Conservation (phyloP, 345 rosid genomes). For the Acer yangbiense region DNA sequence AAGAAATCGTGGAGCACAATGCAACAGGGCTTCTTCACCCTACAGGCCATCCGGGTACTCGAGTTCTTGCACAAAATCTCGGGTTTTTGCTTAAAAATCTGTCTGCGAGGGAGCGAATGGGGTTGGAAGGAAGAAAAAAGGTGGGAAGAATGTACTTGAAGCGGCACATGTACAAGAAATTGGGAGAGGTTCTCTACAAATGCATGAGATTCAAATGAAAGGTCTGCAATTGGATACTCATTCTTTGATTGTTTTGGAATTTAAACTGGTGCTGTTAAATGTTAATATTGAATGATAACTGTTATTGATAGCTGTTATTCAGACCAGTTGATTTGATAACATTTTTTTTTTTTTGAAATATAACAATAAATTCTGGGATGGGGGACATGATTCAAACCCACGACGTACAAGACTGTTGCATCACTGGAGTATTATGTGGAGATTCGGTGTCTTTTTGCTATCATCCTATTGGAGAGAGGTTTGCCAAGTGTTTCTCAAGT, state of each 20-base stretch:
- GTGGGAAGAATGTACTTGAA: conserved; percentile 74
- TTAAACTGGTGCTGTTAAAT: conserved; percentile 16
- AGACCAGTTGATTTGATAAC: too few relatives aligned
- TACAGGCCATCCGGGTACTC: conserved; percentile 55
- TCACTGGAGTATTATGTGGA: too few relatives aligned
- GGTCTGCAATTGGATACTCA: conserved; percentile 18
- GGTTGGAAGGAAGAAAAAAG: conserved; percentile 66
- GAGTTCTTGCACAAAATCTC: conserved; percentile 58
- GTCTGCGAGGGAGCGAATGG: conserved; percentile 50
- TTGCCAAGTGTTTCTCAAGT: too few relatives aligned
- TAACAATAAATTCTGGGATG: too few relatives aligned
- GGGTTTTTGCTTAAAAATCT: conserved; percentile 57
- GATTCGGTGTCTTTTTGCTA: too few relatives aligned
- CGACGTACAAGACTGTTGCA: too few relatives aligned
- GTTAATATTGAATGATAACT: not conserved
- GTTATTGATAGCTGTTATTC: too few relatives aligned
- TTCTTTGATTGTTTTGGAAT: conserved; percentile 42
- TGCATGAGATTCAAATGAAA: conserved; percentile 71
- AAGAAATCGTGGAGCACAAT: conserved; percentile 79
- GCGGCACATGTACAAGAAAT: conserved; percentile 81
- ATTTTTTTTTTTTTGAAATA: too few relatives aligned
- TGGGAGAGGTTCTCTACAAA: conserved; percentile 68
- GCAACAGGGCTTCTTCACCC: conserved; percentile 88
- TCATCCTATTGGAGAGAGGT: too few relatives aligned
- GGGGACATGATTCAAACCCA: too few relatives aligned